A percentile compares a stretch with the other conserved stretches of the same genome.
Evolutionary conservation across 164 flowering plant species (phyloP).

Genomic region (Sextonia rubra): DNA sequence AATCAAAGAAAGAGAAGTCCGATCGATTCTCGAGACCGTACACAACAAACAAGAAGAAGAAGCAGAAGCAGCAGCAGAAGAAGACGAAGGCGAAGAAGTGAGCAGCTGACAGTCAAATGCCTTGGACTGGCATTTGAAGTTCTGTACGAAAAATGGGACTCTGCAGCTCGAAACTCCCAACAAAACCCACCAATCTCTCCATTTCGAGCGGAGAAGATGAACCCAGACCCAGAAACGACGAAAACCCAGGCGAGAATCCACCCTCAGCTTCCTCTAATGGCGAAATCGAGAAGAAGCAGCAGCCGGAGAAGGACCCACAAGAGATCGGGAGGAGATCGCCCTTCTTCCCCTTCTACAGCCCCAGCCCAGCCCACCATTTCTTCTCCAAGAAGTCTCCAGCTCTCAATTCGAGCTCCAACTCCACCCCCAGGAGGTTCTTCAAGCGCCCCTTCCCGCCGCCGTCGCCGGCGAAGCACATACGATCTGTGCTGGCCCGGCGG

Average conservation of each 20-base stretch:
- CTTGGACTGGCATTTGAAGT: neutral
- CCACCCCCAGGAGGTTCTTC: conserved; percentile 75
- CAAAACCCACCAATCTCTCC: neutral
- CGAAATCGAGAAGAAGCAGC: neutral
- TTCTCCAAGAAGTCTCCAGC: conserved; percentile 72
- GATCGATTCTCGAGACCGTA: neutral
- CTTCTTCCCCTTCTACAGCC: conserved; percentile 57
- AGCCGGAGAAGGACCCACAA: conserved; percentile 8
- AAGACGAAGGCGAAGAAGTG: neutral
- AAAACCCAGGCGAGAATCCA: neutral
- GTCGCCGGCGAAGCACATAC: conserved; percentile 90
- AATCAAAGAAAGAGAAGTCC: neutral
- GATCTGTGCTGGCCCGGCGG: conserved; percentile 63
- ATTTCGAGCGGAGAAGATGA: neutral
- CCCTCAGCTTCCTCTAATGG: neutral
- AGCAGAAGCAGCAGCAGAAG: neutral
- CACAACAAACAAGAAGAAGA: neutral
- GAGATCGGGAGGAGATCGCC: conserved; percentile 50
- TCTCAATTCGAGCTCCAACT: conserved; percentile 34
- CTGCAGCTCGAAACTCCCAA: conserved; percentile 4
- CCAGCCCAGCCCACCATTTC: conserved; percentile 69
- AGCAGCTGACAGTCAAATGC: neutral
- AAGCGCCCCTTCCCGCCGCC: conserved; percentile 81
- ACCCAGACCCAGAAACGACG: neutral
- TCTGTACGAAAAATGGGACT: conserved; percentile 10